phyloP scores from a whole-genome alignment of 306 rosid genomes.

The Cucumis melo region DNA sequence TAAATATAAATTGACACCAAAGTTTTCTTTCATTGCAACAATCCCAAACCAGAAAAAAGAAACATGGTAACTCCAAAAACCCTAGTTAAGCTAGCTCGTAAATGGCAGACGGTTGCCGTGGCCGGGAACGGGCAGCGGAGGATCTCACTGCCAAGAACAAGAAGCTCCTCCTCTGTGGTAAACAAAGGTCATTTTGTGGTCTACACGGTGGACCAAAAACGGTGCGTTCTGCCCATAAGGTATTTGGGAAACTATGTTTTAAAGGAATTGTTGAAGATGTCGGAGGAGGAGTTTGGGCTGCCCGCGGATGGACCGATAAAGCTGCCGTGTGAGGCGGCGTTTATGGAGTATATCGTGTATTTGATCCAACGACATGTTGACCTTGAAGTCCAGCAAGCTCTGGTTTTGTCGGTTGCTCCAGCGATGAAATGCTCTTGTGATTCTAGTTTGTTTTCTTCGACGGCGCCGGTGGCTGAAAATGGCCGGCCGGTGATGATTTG shows the following conservation, averaged over 20 bases:
- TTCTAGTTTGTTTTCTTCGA: background rate
- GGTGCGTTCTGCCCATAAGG: constrained; percentile 14
- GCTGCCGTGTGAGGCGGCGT: constrained; percentile 28
- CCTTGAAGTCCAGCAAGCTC: constrained; percentile 9
- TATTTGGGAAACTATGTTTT: constrained; percentile 12
- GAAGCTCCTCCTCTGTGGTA: background rate
- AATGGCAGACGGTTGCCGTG: background rate
- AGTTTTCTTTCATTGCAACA: background rate
- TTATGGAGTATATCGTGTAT: constrained; percentile 11
- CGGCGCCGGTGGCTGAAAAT: background rate
- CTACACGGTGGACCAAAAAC: constrained; percentile 12
- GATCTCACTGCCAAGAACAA: background rate
- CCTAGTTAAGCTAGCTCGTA: background rate
- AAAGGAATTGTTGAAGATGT: constrained; percentile 9
- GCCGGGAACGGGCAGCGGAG: background rate
- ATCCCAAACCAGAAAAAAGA: background rate
- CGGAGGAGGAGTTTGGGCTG: constrained; percentile 21
- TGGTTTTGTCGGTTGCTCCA: background rate
- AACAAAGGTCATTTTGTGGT: constrained; percentile 15
- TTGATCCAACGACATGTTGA: constrained; percentile 17
- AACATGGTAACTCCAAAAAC: background rate
- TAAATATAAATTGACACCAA: background rate
- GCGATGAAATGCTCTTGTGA: background rate
- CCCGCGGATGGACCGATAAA: constrained; percentile 15
- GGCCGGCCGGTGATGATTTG: background rate